A percentile compares a stretch with the other conserved stretches of the same genome.
These are phyloP conservation scores for Termitomyces sp. DNA, from an alignment of 1,284 basidiomycete species.

Conservation along the genomic window DNA sequence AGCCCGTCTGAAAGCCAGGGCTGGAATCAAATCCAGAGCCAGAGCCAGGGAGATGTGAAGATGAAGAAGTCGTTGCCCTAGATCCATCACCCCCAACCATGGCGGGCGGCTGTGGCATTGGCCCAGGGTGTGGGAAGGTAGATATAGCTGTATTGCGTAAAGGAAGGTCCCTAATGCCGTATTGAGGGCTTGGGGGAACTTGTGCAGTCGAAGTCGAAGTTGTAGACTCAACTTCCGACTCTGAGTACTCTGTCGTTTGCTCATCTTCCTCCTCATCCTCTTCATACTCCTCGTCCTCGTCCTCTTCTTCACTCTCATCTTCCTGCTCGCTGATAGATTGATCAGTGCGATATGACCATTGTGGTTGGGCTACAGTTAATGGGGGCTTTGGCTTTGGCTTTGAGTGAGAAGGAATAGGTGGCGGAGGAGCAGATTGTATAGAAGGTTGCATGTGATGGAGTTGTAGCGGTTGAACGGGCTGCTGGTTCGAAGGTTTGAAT, in stretches of 20 bases:
- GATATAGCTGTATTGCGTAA: not conserved
- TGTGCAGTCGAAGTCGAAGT: conserved; percentile 1
- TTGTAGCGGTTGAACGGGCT: not conserved
- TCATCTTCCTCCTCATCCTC: conserved; percentile 14
- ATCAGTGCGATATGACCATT: not conserved
- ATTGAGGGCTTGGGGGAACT: conserved; percentile 19
- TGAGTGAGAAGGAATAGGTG: conserved; percentile 14
- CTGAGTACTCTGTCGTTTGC: conserved; percentile 11
- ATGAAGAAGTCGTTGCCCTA: conserved; percentile 2
- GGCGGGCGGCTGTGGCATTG: conserved; percentile 15
- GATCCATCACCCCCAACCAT: conserved; percentile 2
- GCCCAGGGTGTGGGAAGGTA: conserved; percentile 3
- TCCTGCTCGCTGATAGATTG: not conserved
- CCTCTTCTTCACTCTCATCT: conserved; percentile 11
- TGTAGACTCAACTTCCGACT: conserved; percentile 5
- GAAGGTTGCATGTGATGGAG: not conserved
- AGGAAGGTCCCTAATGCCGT: conserved; percentile 25
- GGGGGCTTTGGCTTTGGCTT: conserved; percentile 7
- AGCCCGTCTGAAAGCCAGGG: conserved; percentile 3
- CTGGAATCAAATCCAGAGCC: not conserved
- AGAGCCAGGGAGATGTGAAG: not conserved
- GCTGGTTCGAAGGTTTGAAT: conserved; percentile 2
- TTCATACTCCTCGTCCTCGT: conserved; percentile 13
- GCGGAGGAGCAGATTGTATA: conserved; percentile 7
- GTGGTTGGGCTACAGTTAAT: not conserved